Base-by-base conservation (phyloP, 78 protist genomes). In the Dictyostelium capitatum region DNA sequence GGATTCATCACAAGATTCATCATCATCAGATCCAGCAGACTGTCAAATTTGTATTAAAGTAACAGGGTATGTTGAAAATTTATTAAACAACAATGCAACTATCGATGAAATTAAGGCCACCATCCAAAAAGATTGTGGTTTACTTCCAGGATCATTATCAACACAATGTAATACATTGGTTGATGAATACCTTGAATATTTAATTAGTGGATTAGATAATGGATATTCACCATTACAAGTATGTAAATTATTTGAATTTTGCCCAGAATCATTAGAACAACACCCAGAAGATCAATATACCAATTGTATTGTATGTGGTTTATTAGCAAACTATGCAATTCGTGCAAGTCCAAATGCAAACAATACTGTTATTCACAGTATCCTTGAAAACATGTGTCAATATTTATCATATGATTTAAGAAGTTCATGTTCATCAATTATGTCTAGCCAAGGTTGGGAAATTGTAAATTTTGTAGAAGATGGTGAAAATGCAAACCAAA, bases 41-140 rank as follows among this genome's bases (percentile, higher is more conserved):
- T 82, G 90, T 37, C 37, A 32, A 23, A 8, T 82, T n/a, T 82
- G 90, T 48, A 43, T 30, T 19, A 70, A 20, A 19, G 54, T 82
- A 37, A 41, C 74, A 23, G 17, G 23, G 23, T 25, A 64, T 48
- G 90, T 41, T 37, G 90, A 82, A 37, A 5, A 14, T 4, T 70
- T 47, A 51, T 23, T 82, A 12, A 56, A n/a, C 8, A 0, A 9
- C 1, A 82, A 82, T 50, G 30, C 41, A 72, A 82, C 80, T 3
- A 48, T n/a, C 3, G 70, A 14, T 53, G 89, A 81, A 48, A 65
- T 81, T 50, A 30, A 14, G 10, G 43, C 28, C 1, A 7, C 51
- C 14, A 23, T 82, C 15, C 43, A 50, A 23, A 50, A 0, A 10
- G 81, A 82, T 11, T 82, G 90, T 57, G 12, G n/a, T 10, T 53